Base-by-base conservation (phyloP, 345 rosid genomes). In the Excoecaria cochinchinensis region DNA sequence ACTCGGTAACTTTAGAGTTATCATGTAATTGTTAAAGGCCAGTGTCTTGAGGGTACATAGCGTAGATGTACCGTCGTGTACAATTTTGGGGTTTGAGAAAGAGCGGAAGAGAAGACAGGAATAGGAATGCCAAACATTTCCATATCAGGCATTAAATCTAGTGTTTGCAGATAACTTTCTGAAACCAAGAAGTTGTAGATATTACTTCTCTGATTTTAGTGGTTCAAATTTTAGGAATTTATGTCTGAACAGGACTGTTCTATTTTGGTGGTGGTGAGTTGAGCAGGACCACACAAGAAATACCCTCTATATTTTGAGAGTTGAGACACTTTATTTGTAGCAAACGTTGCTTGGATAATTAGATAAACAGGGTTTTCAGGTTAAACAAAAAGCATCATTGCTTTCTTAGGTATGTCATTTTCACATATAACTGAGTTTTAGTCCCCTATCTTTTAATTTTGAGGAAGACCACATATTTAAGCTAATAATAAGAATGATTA, bases 161-260 rank as follows among this genome's bases (percentile, higher is more conserved):
- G 63, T 60, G 48, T 74, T 72, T 56, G 60, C 56, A 47, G 79
- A 74, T 74, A 68, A 76, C 71, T 78, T 80, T 78, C 66, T 78
- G 56, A 78, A 83, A 1, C 86, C 86, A 72, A 42, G 87, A 86
- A 78, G 83, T 77, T 82, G 80, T 68, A 73, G 78, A 59, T 47
- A 64, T 40, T 55, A 46, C 67, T 75, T 74, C 47, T 42, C 7
- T 70, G 78, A 52, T 42, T 68, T 58, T 12, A 63, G 67, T 58
- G 84, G 78, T 78, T 76, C 67, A 78, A 62, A 80, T 76, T 77
- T 73, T 16, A 68, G 22, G 71, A 31, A 65, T 17, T 78, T 76
- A 24, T 63, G 21, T 73, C 76, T 77, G 36, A 70, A 31, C 25
- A 69, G 42, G 21, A 10, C 22, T 21, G 10, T 53, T 42, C 21